Conservation (phyloP, 1,139 yeast species). For the Meyerozyma guilliermondii region DNA sequence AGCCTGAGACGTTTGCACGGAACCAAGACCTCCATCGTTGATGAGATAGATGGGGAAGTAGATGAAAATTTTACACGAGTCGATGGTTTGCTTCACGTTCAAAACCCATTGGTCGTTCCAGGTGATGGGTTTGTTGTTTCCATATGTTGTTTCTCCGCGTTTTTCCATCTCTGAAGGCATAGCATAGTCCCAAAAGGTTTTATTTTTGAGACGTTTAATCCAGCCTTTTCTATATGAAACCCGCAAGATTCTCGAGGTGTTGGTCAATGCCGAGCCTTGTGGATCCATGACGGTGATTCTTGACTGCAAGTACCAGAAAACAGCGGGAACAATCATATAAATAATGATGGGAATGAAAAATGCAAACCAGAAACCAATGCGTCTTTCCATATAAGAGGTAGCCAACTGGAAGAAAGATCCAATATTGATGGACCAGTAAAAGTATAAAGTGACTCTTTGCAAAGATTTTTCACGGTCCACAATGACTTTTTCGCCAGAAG, state of each 20-base stretch:
- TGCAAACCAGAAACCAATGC: slow-evolving; percentile 76
- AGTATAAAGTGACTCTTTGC: slow-evolving; percentile 70
- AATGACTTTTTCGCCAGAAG: slow-evolving; percentile 62
- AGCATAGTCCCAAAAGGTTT: slow-evolving; percentile 51
- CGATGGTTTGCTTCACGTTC: slow-evolving; percentile 53
- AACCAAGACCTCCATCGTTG: slow-evolving; percentile 62
- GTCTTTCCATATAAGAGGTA: slow-evolving; percentile 66
- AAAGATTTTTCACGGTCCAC: slow-evolving; percentile 68
- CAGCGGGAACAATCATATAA: slow-evolving; percentile 44
- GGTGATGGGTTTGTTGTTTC: slow-evolving; percentile 20
- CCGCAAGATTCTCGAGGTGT: slow-evolving; percentile 34
- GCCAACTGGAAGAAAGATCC: slow-evolving; percentile 79
- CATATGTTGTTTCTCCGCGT: slow-evolving; percentile 28
- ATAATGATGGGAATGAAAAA: slow-evolving; percentile 53
- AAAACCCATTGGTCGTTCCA: slow-evolving; percentile 58
- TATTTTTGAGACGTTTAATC: slow-evolving; percentile 28
- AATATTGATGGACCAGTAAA: slow-evolving; percentile 75
- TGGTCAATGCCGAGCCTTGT: slow-evolving; percentile 45
- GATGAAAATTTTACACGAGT: slow-evolving; percentile 58
- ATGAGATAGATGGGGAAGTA: slow-evolving; percentile 60
- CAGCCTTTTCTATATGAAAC: slow-evolving; percentile 39
- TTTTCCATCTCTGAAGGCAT: slow-evolving; percentile 44
- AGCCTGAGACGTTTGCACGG: slow-evolving; percentile 60
- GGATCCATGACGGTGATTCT: slow-evolving; percentile 34
- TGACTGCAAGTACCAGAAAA: slow-evolving; percentile 34